These are phyloP conservation scores for Scedosporium aurantiacum DNA, from an alignment of 2,329 filamentous ascomycete genomes.

Conservation along the genomic window DNA sequence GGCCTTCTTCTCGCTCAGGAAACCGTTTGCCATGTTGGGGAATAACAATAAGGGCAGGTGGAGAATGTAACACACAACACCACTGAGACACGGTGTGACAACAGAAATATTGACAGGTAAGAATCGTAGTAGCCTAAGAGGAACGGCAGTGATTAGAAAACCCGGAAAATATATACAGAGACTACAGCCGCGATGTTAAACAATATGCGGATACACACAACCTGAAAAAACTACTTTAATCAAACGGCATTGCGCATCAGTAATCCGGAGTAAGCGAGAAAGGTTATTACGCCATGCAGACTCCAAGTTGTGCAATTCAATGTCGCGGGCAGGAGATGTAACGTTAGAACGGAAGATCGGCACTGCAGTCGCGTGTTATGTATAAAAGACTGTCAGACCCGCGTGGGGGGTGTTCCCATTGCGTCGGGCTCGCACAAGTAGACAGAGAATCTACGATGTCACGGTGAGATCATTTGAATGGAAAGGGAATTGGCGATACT, in stretches of 20 bases:
- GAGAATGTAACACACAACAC: background rate
- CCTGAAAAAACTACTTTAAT: background rate
- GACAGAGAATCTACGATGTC: no score
- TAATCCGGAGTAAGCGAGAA: background rate
- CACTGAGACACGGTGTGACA: no score
- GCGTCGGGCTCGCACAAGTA: no score
- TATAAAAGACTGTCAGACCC: no score
- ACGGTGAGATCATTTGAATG: no score
- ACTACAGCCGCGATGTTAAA: no score
- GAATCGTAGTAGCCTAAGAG: no score
- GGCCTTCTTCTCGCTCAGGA: background rate
- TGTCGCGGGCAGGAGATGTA: background rate
- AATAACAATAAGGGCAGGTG: background rate
- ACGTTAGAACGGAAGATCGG: background rate
- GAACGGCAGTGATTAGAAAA: no score
- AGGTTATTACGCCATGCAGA: background rate
- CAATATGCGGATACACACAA: background rate
- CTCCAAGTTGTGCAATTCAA: background rate
- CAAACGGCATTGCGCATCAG: background rate
- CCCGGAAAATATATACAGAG: no score
- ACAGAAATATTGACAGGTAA: no score
- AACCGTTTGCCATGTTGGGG: background rate
- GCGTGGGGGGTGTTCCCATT: no score
- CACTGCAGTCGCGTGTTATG: background rate
- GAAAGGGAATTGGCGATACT: no score